Conservation (phyloP, 1,284 basidiomycete species). For the Pseudozyma sp. region DNA sequence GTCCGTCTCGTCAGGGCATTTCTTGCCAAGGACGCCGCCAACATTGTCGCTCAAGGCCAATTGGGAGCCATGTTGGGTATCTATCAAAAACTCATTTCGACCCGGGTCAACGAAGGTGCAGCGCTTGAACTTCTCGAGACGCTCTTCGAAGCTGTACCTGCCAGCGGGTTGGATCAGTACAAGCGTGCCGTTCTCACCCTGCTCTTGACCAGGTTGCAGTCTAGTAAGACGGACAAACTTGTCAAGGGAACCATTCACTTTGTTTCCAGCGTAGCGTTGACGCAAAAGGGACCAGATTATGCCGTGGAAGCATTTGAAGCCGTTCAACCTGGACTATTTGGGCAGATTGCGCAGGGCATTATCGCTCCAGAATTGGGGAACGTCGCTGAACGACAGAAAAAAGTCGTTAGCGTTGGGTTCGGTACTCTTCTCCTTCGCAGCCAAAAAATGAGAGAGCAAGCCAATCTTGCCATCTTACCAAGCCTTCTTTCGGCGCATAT, state of each 20-base stretch:
- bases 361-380: conserved; percentile 84
- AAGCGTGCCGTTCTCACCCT: conserved; percentile 83
- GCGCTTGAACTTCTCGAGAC: conserved; percentile 90
- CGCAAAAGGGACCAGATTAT: conserved; percentile 75
- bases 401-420: conserved; percentile 85
- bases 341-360: conserved; percentile 82
- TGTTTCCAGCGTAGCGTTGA: conserved; percentile 72
- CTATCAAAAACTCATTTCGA: conserved; percentile 89
- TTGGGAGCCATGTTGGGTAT: conserved; percentile 86
- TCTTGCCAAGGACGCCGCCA: conserved; percentile 77
- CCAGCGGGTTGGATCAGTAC: conserved; percentile 77
- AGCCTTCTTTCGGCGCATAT: conserved; percentile 72
- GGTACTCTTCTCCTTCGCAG: conserved; percentile 76
- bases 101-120: conserved; percentile 87
- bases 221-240: conserved; percentile 89
- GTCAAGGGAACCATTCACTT: conserved; percentile 86
- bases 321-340: conserved; percentile 86
- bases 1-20: conserved; percentile 89
- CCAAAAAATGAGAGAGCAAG: conserved; percentile 76
- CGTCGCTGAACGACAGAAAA: conserved; percentile 83
- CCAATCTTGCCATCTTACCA: conserved; percentile 70
- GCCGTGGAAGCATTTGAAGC: conserved; percentile 81
- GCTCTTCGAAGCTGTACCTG: conserved; percentile 79
- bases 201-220: conserved; percentile 85
- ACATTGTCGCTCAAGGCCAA: conserved; percentile 81